Evolutionary conservation across 225 moss, liverwort and hornwort species (phyloP), one percentile per base, ranked within the genome.

Genomic region (Marchantia paleacea): DNA sequence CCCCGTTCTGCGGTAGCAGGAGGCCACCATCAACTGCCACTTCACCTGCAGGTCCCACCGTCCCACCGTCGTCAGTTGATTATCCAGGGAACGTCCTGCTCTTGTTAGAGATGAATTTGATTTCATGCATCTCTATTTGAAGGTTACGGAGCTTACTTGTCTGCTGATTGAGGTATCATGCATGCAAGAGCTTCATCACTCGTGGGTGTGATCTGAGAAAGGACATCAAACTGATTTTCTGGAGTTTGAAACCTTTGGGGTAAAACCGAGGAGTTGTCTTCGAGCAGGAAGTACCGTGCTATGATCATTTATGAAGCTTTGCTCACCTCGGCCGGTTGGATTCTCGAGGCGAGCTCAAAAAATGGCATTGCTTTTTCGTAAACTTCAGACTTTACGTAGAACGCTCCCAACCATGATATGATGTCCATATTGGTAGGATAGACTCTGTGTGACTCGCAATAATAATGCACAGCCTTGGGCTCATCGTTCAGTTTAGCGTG

Each of bases 1-100:
- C 7, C 95, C 94, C 29, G 94, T 94, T 79, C 92, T 89, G 62
- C 92, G 88, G 60, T 86, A 85, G 85, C 99, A 99, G 47, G 99
- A 99, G 60, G 99, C 99, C 76, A 95, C 91, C 99, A 99, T 94
- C 84, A 95, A 75, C 82, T 92, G 91, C 94, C 95, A 99, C 78
- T 99, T 94, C 54, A 99, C 94, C 95, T 99, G 90, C 83, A 69
- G 16, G 8, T 18, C 75, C 29, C 24, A 30, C 8, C n/a, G 11
- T 57, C 1, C 29, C 54, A n/a, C n/a, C 16, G 18, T 69, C 10
- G 18, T 69, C 69, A 19, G 25, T 29, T 67, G 66, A 7, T 67
- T 67, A 24, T 20, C n/a, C n/a, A n/a, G n/a, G n/a, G n/a, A n/a
- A n/a, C n/a, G n/a, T n/a, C n/a, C n/a, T n/a, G n/a, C n/a, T n/a